These are phyloP conservation scores for Hygrophorus russula DNA, from an alignment of 768 basidiomycete species.

Conservation along the genomic window DNA sequence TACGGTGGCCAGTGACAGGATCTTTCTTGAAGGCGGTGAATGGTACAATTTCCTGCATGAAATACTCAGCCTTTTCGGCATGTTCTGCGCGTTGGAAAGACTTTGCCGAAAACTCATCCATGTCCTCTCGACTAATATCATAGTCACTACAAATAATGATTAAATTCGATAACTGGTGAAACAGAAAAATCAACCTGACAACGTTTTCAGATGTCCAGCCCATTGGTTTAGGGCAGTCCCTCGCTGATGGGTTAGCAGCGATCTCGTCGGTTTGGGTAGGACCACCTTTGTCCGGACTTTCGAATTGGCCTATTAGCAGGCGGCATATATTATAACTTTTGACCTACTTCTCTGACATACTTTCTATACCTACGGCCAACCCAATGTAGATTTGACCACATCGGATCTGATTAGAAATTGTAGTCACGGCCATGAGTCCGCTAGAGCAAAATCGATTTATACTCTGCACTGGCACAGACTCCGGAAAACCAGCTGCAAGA, in stretches of 20 bases:
- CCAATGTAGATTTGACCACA: slow-evolving; percentile 75
- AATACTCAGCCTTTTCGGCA: slow-evolving; percentile 58
- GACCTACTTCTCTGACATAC: slow-evolving; percentile 68
- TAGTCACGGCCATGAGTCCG: slow-evolving; percentile 76
- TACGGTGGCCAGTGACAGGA: slow-evolving; percentile 39
- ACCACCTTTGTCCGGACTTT: slow-evolving; percentile 54
- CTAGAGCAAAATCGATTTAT: slow-evolving; percentile 79
- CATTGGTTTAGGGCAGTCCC: slow-evolving; percentile 63
- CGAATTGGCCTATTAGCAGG: neutral
- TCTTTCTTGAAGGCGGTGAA: slow-evolving; percentile 58
- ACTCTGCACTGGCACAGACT: slow-evolving; percentile 60
- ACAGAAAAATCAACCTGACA: slow-evolving; percentile 22
- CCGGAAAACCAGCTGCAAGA: slow-evolving; percentile 73
- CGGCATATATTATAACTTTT: neutral
- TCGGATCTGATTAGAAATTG: slow-evolving; percentile 65
- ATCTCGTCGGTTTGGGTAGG: slow-evolving; percentile 53
- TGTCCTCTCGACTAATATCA: slow-evolving; percentile 58
- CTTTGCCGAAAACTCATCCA: slow-evolving; percentile 62
- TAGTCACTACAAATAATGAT: slow-evolving; percentile 30
- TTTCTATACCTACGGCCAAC: slow-evolving; percentile 75
- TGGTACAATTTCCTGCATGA: slow-evolving; percentile 63
- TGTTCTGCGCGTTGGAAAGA: slow-evolving; percentile 74
- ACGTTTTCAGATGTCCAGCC: slow-evolving; percentile 89
- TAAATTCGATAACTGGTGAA: too few relatives aligned
- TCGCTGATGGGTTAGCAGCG: slow-evolving; percentile 39